Percentiles rank a stretch among this genome's conserved stretches.
These are phyloP conservation scores for Candida dubliniensis DNA, from an alignment of 1,139 yeast species.

Conservation along the genomic window DNA sequence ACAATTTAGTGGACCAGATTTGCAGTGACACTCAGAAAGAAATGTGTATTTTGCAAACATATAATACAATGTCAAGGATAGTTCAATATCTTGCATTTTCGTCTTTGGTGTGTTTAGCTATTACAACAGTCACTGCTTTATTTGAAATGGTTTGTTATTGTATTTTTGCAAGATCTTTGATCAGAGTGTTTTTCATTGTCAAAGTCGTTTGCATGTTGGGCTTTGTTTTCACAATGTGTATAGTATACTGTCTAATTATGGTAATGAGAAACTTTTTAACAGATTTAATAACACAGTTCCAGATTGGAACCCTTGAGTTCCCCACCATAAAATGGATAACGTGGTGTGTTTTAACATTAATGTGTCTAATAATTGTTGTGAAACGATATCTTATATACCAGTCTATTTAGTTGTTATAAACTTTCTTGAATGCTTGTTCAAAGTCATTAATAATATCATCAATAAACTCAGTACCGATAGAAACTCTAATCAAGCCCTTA, in stretches of 20 bases:
- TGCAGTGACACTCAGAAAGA: conserved; percentile 8
- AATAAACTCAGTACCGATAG: conserved; percentile 86
- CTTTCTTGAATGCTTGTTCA: conserved; percentile 71
- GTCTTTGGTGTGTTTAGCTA: conserved; percentile 1
- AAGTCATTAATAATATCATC: conserved; percentile 88
- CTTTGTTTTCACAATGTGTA: conserved; percentile 1
- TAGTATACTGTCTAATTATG: conserved; percentile 2
- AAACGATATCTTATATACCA: conserved; percentile 5
- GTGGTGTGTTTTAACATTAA: conserved; percentile 3
- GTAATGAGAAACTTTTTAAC: conserved; percentile 1
- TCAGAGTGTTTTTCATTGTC: neutral
- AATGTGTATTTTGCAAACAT: conserved; percentile 11
- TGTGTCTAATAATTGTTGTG: conserved; percentile 1
- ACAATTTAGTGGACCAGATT: conserved; percentile 15
- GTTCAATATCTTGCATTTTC: conserved; percentile 5
- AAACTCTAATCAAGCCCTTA: conserved; percentile 81
- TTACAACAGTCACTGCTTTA: neutral
- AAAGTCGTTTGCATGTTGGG: neutral
- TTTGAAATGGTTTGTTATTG: conserved; percentile 1
- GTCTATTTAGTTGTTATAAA: conserved; percentile 26
- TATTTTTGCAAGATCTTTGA: neutral
- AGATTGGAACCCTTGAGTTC: conserved; percentile 7
- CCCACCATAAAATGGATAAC: conserved; percentile 4
- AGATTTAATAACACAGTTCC: conserved; percentile 3
- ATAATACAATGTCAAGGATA: conserved; percentile 4